Conservation (phyloP, 768 basidiomycete species). For the Rhizopogon sp. region DNA sequence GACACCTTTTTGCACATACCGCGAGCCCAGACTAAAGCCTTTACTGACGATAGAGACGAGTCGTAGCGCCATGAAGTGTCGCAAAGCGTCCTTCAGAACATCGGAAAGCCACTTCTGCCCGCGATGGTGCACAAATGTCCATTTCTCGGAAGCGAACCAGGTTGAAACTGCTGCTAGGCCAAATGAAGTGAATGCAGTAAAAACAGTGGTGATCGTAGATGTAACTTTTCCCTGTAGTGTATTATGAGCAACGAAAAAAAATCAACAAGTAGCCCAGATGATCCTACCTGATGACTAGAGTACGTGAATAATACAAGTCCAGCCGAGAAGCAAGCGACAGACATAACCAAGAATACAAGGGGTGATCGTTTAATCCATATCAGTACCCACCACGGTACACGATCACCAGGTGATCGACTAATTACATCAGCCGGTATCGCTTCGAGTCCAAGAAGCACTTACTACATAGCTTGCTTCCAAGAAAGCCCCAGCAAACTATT, state of each 20-base stretch:
- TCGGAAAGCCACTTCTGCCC: slow-evolving; percentile 71
- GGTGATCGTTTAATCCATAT: slow-evolving; percentile 81
- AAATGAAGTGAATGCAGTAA: slow-evolving; percentile 68
- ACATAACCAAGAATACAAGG: slow-evolving; percentile 72
- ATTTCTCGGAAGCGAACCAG: slow-evolving; percentile 72
- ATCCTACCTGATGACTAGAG: slow-evolving; percentile 52
- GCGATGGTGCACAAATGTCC: slow-evolving; percentile 55
- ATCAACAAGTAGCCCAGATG: neutral
- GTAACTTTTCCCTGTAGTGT: slow-evolving; percentile 43
- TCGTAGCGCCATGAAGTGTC: slow-evolving; percentile 29
- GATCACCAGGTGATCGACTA: slow-evolving; percentile 71
- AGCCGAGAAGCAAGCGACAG: slow-evolving; percentile 70
- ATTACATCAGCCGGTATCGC: neutral
- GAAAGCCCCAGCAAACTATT: slow-evolving; percentile 73
- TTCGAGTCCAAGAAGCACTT: slow-evolving; percentile 24
- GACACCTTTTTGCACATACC: neutral
- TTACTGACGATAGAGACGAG: slow-evolving; percentile 14
- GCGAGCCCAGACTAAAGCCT: neutral
- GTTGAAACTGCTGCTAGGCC: slow-evolving; percentile 65
- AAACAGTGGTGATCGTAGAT: slow-evolving; percentile 61
- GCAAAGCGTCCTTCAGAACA: slow-evolving; percentile 42
- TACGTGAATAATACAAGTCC: slow-evolving; percentile 72
- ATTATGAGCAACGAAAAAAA: neutral
- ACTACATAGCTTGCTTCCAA: slow-evolving; percentile 85
- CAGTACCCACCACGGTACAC: slow-evolving; percentile 78